Conservation (phyloP, 495 filamentous ascomycete genomes). For the Podospora bellae-mahoneyi region DNA sequence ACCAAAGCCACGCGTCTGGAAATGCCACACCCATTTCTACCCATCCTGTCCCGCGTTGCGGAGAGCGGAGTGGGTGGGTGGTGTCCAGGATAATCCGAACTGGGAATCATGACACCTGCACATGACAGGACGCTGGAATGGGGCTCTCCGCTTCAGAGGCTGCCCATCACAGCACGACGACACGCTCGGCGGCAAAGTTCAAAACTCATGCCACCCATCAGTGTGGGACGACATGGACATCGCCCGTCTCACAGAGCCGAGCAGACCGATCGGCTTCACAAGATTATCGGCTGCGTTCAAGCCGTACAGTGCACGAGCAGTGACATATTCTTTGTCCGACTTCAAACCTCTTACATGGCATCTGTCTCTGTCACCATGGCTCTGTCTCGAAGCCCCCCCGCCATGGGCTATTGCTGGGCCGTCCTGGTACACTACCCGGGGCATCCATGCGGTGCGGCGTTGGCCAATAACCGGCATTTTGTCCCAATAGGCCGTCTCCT, state of each 20-base stretch:
- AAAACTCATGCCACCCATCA: too few relatives aligned
- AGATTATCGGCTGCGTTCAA: background rate
- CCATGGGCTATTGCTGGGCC: background rate
- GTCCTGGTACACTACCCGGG: background rate
- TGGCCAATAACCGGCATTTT: background rate
- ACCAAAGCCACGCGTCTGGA: conserved; percentile 3
- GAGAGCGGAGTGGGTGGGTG: background rate
- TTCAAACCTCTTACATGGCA: background rate
- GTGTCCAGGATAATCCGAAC: background rate
- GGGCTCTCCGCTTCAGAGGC: background rate
- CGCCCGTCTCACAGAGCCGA: background rate
- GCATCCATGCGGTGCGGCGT: background rate
- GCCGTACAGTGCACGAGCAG: too few relatives aligned
- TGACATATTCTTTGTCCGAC: background rate
- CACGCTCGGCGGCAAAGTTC: too few relatives aligned
- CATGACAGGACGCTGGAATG: background rate
- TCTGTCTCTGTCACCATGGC: background rate
- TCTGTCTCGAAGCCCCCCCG: background rate
- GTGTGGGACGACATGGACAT: background rate
- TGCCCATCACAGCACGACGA: background rate
- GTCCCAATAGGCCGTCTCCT: background rate
- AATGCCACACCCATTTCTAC: conserved; percentile 1
- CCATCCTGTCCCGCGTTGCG: background rate
- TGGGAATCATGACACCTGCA: background rate
- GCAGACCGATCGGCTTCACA: background rate